Percentiles rank a stretch among this genome's conserved stretches.
Evolutionary conservation across 805 yeast genomes (phyloP).

Genomic region (Nakazawaea ambrosiae): DNA sequence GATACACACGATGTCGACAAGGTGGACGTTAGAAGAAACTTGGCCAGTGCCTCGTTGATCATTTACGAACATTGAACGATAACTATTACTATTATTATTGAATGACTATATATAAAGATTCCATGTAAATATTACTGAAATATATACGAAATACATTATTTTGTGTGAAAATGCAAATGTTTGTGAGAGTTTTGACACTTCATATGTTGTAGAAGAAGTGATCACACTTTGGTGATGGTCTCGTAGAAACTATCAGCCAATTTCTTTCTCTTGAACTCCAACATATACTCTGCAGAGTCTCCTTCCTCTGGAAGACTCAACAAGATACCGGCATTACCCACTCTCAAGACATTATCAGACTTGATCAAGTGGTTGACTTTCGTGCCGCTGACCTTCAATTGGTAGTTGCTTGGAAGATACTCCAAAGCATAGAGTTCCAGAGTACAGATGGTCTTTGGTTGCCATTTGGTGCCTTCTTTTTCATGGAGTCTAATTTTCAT

Average conservation of each 20-base stretch:
- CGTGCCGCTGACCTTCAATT: conserved; percentile 3
- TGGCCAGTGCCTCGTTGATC: conserved; percentile 69
- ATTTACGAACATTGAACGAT: conserved; percentile 23
- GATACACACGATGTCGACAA: conserved; percentile 98
- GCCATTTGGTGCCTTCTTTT: conserved; percentile 8
- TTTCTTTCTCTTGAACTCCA: conserved; percentile 9
- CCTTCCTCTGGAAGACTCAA: conserved; percentile 1
- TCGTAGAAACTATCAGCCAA: conserved; percentile 8
- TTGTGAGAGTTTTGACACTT: no score
- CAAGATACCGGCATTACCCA: conserved; percentile 11
- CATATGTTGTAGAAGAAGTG: conserved; percentile 4
- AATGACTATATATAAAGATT: conserved; percentile 1
- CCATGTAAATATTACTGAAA: not conserved
- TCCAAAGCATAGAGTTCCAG: conserved; percentile 7
- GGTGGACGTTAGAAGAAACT: conserved; percentile 77
- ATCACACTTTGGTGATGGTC: conserved; percentile 1
- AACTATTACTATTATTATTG: conserved; percentile 1
- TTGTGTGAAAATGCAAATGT: no score
- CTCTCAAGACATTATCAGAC: conserved; percentile 8
- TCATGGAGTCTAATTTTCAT: conserved; percentile 9
- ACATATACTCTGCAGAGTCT: conserved; percentile 6
- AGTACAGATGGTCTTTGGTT: conserved; percentile 4
- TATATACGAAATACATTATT: no score
- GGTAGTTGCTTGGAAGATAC: conserved; percentile 2
- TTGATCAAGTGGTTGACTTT: conserved; percentile 2